A percentile compares a stretch with the other conserved stretches of the same genome.
phyloP scores from a whole-genome alignment of 495 filamentous ascomycete species.

The Parathielavia hyrcaniae region DNA sequence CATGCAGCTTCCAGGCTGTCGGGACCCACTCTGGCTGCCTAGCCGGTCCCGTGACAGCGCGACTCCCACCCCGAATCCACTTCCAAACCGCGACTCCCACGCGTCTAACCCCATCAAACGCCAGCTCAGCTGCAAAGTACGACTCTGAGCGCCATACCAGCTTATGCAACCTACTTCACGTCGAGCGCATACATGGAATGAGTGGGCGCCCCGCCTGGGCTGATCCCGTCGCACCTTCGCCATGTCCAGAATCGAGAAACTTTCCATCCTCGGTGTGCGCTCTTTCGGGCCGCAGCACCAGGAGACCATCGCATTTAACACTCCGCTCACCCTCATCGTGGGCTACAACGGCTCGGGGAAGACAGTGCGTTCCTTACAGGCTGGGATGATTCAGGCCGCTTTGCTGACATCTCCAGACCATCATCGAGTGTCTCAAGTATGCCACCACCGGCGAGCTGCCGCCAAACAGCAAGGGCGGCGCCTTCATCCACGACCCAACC shows the following conservation, averaged over 20 bases:
- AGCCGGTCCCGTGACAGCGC: not conserved
- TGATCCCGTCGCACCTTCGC: slow-evolving; percentile 19
- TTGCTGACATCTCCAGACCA: slow-evolving; percentile 54
- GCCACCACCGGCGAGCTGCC: slow-evolving; percentile 90
- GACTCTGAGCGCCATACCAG: not conserved
- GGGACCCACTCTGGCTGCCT: not conserved
- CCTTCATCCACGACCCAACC: slow-evolving; percentile 95
- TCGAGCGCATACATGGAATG: not conserved
- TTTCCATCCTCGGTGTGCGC: slow-evolving; percentile 80
- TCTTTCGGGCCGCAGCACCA: slow-evolving; percentile 75
- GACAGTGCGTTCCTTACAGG: slow-evolving; percentile 42
- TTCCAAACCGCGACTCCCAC: not conserved
- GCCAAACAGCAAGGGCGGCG: slow-evolving; percentile 87
- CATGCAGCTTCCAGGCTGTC: too few relatives aligned
- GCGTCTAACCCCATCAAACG: not conserved
- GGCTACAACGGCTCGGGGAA: slow-evolving; percentile 97
- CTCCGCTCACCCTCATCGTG: slow-evolving; percentile 90
- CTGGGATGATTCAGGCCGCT: slow-evolving; percentile 32
- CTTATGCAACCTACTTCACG: too few relatives aligned
- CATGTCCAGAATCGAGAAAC: slow-evolving; percentile 77
- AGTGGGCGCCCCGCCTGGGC: not conserved
- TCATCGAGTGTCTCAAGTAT: slow-evolving; percentile 99
- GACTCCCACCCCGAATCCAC: not conserved
- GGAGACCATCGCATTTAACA: slow-evolving; percentile 83
- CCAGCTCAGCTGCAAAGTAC: not conserved